Evolutionary conservation across 768 basidiomycete genomes (phyloP), one percentile per base, ranked within the genome.

Genomic region (Auricularia cornea): DNA sequence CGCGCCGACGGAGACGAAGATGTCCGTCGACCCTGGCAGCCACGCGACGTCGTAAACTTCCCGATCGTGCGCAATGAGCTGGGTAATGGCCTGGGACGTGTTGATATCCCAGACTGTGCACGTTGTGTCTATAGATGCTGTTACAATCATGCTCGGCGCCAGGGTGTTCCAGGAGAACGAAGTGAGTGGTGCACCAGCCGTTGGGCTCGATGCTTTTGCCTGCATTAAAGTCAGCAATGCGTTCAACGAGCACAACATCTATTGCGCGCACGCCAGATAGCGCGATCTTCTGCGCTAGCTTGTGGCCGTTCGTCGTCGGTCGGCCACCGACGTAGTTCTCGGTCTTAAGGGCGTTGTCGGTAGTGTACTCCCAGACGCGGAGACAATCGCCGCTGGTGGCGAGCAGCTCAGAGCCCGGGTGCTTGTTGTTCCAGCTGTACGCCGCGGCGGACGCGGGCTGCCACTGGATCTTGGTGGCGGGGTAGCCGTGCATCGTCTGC

Each of bases 41-140:
- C 97, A 99, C n/a, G 94, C 94, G 48, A 97, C 94, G 72, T 98
- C 94, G 77, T 95, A 96, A 16, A 94, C 94, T 77, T 95, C 90
- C 57, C 92, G 86, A 79, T 98, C 94, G 75, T 97, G 96, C 0
- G 96, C 94, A 70, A 97, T 96, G 65, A 99, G 85, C 74, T 98
- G 97, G 2, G 97, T 99, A 72, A 98, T 85, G 29, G 97, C 96
- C 6, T 90, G 88, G 29, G 87, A 84, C 3, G 92, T 92, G 70
- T 96, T 90, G 72, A 99, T 92, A 74, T 99, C 97, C 97, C 97
- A 99, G 28, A 98, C 90, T 1, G 97, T 98, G 73, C 96, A 98
- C 16, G 95, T 97, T 60, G 97, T 99, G 72, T 99, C 97, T 69
- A 98, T 96, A 8, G 94, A 97, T 28, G 96, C 95, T 5, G 97